phyloP scores from a whole-genome alignment of 139 green algal species.

The Yamagishiella unicocca region DNA sequence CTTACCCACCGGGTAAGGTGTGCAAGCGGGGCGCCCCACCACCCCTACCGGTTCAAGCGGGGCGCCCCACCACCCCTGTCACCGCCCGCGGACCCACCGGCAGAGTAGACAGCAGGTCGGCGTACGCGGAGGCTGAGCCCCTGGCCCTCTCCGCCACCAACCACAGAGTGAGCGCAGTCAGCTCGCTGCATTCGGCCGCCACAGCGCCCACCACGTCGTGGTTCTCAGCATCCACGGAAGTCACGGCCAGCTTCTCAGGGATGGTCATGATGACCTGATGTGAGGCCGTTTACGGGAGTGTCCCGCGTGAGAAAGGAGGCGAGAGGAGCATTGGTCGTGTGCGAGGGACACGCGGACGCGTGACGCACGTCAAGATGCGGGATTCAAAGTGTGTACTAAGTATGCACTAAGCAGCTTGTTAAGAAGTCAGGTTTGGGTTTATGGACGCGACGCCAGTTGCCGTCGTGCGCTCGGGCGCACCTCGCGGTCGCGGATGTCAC shows the following conservation, averaged over 20 bases:
- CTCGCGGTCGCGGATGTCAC: conserved; percentile 44
- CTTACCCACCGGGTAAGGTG: too few relatives aligned
- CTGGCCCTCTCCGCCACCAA: conserved; percentile 82
- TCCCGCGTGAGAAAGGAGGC: neutral
- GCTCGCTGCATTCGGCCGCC: conserved; percentile 78
- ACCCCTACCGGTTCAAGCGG: too few relatives aligned
- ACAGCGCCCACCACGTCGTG: conserved; percentile 71
- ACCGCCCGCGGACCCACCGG: conserved; percentile 48
- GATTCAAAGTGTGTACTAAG: neutral
- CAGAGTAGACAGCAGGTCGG: conserved; percentile 62
- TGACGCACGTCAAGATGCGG: neutral
- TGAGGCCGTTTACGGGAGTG: neutral
- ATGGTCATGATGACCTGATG: conserved; percentile 54
- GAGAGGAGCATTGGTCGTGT: neutral
- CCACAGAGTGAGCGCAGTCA: conserved; percentile 90
- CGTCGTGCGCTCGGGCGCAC: too few relatives aligned
- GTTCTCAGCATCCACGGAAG: conserved; percentile 81
- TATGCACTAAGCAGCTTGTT: too few relatives aligned
- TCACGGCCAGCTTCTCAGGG: conserved; percentile 82
- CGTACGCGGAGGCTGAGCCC: conserved; percentile 45
- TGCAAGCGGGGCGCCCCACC: neutral
- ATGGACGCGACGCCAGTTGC: too few relatives aligned
- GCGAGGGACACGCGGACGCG: neutral
- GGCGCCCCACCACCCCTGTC: neutral
- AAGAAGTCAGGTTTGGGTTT: too few relatives aligned